Evolutionary conservation across 768 basidiomycete species (phyloP).

Genomic region (Rhizopogon roseolus): DNA sequence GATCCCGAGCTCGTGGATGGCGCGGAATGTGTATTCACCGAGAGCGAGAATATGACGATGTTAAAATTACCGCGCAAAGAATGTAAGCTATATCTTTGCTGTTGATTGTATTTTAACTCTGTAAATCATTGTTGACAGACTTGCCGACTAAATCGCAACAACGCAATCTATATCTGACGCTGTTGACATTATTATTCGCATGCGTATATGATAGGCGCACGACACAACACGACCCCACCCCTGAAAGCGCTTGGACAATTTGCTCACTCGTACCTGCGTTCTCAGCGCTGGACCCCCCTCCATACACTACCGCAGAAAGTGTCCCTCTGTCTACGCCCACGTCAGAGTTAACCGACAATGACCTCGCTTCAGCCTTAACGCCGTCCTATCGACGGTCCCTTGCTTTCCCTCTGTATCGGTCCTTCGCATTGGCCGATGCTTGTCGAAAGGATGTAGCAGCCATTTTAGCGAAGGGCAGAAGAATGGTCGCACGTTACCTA

Average conservation of each 20-base stretch:
- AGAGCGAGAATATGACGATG: slow-evolving; percentile 67
- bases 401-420: slow-evolving; percentile 76
- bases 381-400: slow-evolving; percentile 73
- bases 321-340: slow-evolving; percentile 10
- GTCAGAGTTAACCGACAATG: slow-evolving; percentile 33
- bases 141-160: slow-evolving; percentile 52
- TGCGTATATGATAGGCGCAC: slow-evolving; percentile 79
- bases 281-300: slow-evolving; percentile 75
- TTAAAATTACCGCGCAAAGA: slow-evolving; percentile 50
- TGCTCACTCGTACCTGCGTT: slow-evolving; percentile 68
- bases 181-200: slow-evolving; percentile 72
- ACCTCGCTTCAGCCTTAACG: slow-evolving; percentile 47
- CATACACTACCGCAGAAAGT: slow-evolving; percentile 28
- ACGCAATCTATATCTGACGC: slow-evolving; percentile 60
- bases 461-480: slow-evolving; percentile 56
- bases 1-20: slow-evolving; percentile 42
- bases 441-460: slow-evolving; percentile 62
- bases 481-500: slow-evolving; percentile 58
- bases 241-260: slow-evolving; percentile 88
- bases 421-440: slow-evolving; percentile 65
- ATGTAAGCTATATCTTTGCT: slow-evolving; percentile 30
- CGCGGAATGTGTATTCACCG: slow-evolving; percentile 51
- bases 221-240: slow-evolving; percentile 73
- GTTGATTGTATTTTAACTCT: neutral
- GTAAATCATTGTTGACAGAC: slow-evolving; percentile 39